A percentile compares a stretch with the other conserved stretches of the same genome.
Conservation (phyloP, 2,329 filamentous ascomycete genomes). For the Dissoconium aciculare region DNA sequence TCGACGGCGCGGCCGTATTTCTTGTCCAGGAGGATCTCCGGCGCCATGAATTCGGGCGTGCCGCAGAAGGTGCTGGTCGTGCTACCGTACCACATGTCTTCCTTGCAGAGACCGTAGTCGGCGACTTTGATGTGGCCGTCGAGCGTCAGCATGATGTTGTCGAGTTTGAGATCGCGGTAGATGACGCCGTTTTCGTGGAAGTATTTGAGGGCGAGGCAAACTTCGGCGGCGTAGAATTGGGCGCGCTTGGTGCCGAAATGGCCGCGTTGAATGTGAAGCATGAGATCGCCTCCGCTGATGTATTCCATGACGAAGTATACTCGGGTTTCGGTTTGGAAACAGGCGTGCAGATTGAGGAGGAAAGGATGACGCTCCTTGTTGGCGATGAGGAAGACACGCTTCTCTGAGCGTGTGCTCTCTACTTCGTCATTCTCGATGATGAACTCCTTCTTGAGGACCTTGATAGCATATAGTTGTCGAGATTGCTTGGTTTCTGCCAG, state of each 20-base stretch:
- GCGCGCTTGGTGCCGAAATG: constrained; percentile 92
- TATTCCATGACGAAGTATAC: constrained; percentile 99
- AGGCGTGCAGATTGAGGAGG: constrained; percentile 85
- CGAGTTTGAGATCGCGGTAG: constrained; percentile 68
- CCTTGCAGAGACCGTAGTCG: constrained; percentile 97
- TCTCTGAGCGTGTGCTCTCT: constrained; percentile 93
- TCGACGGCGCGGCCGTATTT: constrained; percentile 95
- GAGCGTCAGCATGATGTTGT: constrained; percentile 82
- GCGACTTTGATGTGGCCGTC: constrained; percentile 98
- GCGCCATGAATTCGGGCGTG: constrained; percentile 99
- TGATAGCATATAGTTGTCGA: constrained; percentile 90
- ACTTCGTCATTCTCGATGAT: constrained; percentile 99
- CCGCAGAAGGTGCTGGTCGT: constrained; percentile 97
- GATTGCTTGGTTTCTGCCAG: constrained; percentile 89
- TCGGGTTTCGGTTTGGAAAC: constrained; percentile 95
- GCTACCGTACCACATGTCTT: constrained; percentile 98
- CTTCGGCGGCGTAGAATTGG: constrained; percentile 95
- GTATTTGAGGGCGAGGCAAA: constrained; percentile 93
- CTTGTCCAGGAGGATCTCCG: constrained; percentile 96
- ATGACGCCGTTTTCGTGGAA: constrained; percentile 99
- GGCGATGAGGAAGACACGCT: constrained; percentile 89
- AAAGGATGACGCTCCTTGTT: constrained; percentile 97
- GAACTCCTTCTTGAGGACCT: constrained; percentile 98
- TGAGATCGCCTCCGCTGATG: constrained; percentile 92
- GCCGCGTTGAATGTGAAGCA: constrained; percentile 95